Conservation (phyloP, 1,139 yeast genomes). For the Kodamaea suecica region DNA sequence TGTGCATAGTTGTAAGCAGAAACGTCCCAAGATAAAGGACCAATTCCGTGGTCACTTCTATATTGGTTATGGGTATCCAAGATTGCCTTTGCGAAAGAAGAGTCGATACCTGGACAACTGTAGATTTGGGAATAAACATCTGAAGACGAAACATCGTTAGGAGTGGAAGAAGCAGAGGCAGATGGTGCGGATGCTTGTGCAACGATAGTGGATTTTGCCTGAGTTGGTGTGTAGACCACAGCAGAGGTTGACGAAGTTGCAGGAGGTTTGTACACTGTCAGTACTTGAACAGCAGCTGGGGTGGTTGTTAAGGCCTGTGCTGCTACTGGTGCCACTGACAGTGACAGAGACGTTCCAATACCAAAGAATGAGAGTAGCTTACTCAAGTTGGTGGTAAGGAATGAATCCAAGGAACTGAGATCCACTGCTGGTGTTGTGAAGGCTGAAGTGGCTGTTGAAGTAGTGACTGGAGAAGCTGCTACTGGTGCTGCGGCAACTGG, state of each 20-base stretch:
- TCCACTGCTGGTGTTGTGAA: slow-evolving; percentile 8
- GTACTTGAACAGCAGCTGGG: slow-evolving; percentile 2
- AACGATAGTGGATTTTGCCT: no score
- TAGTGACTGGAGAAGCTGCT: slow-evolving; percentile 8
- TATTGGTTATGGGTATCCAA: slow-evolving; percentile 23
- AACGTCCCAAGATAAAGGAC: slow-evolving; percentile 20
- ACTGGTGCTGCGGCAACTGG: slow-evolving; percentile 11
- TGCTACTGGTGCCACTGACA: background rate
- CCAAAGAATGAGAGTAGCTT: slow-evolving; percentile 16
- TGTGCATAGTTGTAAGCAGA: slow-evolving; percentile 22
- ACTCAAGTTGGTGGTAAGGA: slow-evolving; percentile 10
- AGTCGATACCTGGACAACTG: slow-evolving; percentile 14
- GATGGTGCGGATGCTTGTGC: slow-evolving; percentile 3
- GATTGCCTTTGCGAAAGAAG: slow-evolving; percentile 19
- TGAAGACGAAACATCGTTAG: slow-evolving; percentile 8
- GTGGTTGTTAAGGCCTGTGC: background rate
- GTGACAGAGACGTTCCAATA: slow-evolving; percentile 4
- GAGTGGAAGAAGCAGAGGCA: background rate
- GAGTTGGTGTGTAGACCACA: background rate
- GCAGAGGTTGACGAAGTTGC: background rate
- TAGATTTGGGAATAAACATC: slow-evolving; percentile 12
- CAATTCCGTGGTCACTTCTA: slow-evolving; percentile 22
- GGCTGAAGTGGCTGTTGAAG: slow-evolving; percentile 13
- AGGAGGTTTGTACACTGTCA: background rate
- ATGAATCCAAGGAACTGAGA: slow-evolving; percentile 10